These are phyloP conservation scores for Capsicum baccatum DNA, from an alignment of 257 asterid genomes.

Conservation along the genomic window DNA sequence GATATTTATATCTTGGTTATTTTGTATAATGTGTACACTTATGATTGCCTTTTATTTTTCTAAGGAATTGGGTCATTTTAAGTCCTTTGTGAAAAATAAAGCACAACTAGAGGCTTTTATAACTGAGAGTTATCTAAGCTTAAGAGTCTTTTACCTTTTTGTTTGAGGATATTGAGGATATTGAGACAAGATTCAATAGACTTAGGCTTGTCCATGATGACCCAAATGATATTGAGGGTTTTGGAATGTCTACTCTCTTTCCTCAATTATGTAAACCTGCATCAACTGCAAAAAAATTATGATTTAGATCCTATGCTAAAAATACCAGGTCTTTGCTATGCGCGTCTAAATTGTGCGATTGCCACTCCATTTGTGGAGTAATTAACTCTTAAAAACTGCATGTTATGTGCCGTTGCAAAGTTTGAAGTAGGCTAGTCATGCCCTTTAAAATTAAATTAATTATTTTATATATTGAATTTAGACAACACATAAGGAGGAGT, in stretches of 20 bases:
- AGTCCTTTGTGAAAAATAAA: not conserved
- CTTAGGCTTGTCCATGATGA: not conserved
- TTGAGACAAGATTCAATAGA: not conserved
- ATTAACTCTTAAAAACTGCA: not conserved
- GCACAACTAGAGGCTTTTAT: not conserved
- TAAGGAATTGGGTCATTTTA: not conserved
- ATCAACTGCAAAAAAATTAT: not conserved
- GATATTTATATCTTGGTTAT: not conserved
- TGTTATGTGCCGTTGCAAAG: not conserved
- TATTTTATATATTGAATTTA: too few species aligned
- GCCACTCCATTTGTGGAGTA: not conserved
- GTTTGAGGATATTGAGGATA: not conserved
- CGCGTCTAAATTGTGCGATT: not conserved
- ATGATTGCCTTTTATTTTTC: not conserved
- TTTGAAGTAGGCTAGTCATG: not conserved
- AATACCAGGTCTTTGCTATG: not conserved
- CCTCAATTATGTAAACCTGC: not conserved
- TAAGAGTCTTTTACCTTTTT: not conserved
- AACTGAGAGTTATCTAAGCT: not conserved
- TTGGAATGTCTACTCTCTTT: not conserved
- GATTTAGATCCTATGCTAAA: not conserved
- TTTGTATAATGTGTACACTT: not conserved
- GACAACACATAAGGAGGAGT: not conserved
- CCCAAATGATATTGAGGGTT: not conserved
- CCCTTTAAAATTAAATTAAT: not conserved